Conservation (phyloP, 192 early-diverging fungal genomes). For the Piromyces sp. region DNA sequence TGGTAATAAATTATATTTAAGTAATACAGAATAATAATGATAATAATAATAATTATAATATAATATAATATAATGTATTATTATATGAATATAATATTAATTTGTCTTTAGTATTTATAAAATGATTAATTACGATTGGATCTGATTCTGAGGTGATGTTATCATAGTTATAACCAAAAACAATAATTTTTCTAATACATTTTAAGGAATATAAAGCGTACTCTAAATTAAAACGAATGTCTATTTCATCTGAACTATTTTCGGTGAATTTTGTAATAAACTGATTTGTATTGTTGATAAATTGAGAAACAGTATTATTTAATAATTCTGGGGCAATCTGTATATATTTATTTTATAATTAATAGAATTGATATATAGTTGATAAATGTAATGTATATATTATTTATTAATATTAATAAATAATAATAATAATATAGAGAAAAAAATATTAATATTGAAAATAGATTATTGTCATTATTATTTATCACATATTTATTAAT, state of each 20-base stretch:
- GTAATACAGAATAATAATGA: no score
- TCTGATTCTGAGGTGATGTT: not conserved
- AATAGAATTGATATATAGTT: no score
- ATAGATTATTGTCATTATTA: no score
- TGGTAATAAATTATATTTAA: not conserved
- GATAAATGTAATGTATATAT: no score
- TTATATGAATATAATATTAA: no score
- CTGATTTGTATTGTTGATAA: not conserved
- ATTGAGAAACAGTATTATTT: not conserved
- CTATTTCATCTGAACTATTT: not conserved
- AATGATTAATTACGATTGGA: not conserved
- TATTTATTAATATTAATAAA: not conserved
- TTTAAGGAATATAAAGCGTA: not conserved
- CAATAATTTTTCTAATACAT: not conserved
- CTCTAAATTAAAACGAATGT: not conserved
- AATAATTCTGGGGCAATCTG: not conserved
- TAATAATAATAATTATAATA: no score
- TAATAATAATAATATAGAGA: not conserved
- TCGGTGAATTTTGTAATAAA: not conserved
- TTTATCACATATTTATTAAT: no score
- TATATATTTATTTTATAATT: not conserved
- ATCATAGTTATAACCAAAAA: not conserved
- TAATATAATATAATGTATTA: no score
- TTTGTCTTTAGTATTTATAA: no score
- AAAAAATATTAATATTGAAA: no score